A percentile compares a stretch with the other conserved stretches of the same genome.
Evolutionary conservation across 2,329 filamentous ascomycete species (phyloP).

Genomic region (Cladosporium sphaerospermum): DNA sequence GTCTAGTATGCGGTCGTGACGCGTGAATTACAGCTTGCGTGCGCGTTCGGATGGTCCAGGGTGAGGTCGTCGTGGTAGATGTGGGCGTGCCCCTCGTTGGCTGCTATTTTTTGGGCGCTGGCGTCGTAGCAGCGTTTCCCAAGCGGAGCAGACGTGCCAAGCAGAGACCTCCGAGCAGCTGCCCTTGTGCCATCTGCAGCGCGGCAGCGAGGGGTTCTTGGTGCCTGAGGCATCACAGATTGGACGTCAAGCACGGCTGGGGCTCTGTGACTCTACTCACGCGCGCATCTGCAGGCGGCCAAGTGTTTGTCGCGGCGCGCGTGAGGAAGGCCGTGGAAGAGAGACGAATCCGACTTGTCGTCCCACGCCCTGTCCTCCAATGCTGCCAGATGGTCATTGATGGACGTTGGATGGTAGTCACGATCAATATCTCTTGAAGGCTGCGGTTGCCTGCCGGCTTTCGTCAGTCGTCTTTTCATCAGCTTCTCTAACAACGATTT

Average conservation of each 20-base stretch:
- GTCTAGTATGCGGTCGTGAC: not conserved
- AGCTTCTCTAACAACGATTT: too few relatives aligned
- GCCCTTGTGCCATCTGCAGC: not conserved
- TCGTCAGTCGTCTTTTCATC: not conserved
- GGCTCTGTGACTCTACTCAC: too few relatives aligned
- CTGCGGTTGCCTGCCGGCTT: not conserved
- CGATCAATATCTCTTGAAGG: not conserved
- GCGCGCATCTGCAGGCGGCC: not conserved
- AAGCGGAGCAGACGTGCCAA: not conserved
- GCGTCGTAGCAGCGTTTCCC: not conserved
- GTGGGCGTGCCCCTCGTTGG: not conserved
- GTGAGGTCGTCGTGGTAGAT: not conserved
- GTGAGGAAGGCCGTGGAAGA: not conserved
- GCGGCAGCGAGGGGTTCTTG: not conserved
- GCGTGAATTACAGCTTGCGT: too few relatives aligned
- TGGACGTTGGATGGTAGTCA: not conserved
- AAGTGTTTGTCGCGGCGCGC: not conserved
- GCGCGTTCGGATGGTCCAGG: too few relatives aligned
- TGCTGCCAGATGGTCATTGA: conserved; percentile 4
- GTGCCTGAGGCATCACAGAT: not conserved
- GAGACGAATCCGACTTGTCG: not conserved
- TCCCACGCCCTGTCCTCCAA: conserved; percentile 1
- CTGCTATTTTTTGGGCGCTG: not conserved
- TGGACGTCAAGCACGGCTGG: too few relatives aligned
- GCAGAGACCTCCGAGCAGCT: not conserved